These are phyloP conservation scores for Gracilaria domingensis DNA, from an alignment of 23 red algal species.

Conservation along the genomic window DNA sequence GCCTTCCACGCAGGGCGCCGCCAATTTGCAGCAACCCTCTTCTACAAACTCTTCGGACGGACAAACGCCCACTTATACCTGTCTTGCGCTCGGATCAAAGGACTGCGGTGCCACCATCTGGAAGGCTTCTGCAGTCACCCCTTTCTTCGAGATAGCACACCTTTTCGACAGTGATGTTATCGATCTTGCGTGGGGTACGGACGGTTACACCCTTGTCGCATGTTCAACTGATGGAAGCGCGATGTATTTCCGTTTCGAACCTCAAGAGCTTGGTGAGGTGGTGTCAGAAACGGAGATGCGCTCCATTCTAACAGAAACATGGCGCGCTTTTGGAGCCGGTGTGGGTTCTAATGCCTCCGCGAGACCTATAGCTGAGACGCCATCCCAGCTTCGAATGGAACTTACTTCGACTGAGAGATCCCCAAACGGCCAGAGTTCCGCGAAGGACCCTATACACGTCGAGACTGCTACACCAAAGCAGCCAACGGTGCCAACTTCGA, in stretches of 20 bases:
- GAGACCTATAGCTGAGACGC: constrained; percentile 46
- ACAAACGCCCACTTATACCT: constrained; percentile 60
- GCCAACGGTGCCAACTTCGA: neutral
- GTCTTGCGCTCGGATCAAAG: constrained; percentile 86
- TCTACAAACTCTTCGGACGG: neutral
- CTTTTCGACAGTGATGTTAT: constrained; percentile 89
- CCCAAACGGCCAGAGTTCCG: neutral
- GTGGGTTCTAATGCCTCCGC: constrained; percentile 22
- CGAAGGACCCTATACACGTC: constrained; percentile 2
- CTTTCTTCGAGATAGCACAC: constrained; percentile 80
- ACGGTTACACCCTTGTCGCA: constrained; percentile 84
- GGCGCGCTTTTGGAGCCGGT: constrained; percentile 58
- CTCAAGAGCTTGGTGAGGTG: constrained; percentile 84
- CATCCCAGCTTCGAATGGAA: constrained; percentile 47
- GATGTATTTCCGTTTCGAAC: constrained; percentile 79
- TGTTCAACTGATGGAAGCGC: constrained; percentile 88
- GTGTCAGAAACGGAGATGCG: constrained; percentile 67
- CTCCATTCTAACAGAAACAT: constrained; percentile 60
- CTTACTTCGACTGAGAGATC: neutral
- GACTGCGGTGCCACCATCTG: constrained; percentile 88
- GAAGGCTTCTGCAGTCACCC: constrained; percentile 55
- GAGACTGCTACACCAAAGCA: neutral
- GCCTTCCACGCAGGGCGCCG: neutral
- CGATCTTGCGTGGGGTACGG: constrained; percentile 88
- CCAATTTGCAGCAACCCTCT: neutral